Conservation (phyloP, 2,329 filamentous ascomycete genomes). For the Fusarium drepaniforme region DNA sequence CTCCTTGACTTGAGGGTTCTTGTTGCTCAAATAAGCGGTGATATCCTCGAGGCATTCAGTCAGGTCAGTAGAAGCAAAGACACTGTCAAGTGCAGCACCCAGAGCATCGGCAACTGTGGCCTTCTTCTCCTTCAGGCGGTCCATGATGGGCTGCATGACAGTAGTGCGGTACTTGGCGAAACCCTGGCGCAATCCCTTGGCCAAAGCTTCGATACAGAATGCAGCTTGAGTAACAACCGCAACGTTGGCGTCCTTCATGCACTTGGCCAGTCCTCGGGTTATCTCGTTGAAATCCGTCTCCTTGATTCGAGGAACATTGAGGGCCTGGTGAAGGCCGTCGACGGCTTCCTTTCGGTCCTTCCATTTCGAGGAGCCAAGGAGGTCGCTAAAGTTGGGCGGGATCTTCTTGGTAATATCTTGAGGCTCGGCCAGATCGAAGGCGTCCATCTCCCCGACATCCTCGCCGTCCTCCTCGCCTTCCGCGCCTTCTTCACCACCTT, state of each 20-base stretch:
- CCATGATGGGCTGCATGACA: conserved; percentile 91
- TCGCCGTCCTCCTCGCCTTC: conserved; percentile 65
- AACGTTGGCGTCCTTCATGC: conserved; percentile 99
- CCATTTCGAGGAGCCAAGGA: conserved; percentile 93
- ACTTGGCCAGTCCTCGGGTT: conserved; percentile 86
- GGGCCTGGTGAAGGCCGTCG: conserved; percentile 79
- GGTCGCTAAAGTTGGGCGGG: conserved; percentile 84
- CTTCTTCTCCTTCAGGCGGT: conserved; percentile 98
- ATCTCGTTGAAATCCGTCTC: conserved; percentile 91
- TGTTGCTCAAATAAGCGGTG: conserved; percentile 85
- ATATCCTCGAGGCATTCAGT: conserved; percentile 94
- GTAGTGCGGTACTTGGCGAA: conserved; percentile 85
- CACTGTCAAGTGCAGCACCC: conserved; percentile 82
- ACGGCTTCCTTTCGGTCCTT: conserved; percentile 97
- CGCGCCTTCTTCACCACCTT: conserved; percentile 69
- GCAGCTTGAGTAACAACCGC: conserved; percentile 93
- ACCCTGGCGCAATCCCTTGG: conserved; percentile 82
- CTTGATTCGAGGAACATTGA: conserved; percentile 92
- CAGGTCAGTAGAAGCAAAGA: conserved; percentile 75
- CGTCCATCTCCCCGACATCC: conserved; percentile 76
- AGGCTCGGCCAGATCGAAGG: conserved; percentile 84
- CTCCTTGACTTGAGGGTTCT: conserved; percentile 98
- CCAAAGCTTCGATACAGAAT: conserved; percentile 90
- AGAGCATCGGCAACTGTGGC: conserved; percentile 88
- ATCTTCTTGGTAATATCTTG: conserved; percentile 88